Percentiles rank a stretch among this genome's conserved stretches.
These are phyloP conservation scores for Viola pubescens DNA, from an alignment of 441 rosid species.

Conservation along the genomic window DNA sequence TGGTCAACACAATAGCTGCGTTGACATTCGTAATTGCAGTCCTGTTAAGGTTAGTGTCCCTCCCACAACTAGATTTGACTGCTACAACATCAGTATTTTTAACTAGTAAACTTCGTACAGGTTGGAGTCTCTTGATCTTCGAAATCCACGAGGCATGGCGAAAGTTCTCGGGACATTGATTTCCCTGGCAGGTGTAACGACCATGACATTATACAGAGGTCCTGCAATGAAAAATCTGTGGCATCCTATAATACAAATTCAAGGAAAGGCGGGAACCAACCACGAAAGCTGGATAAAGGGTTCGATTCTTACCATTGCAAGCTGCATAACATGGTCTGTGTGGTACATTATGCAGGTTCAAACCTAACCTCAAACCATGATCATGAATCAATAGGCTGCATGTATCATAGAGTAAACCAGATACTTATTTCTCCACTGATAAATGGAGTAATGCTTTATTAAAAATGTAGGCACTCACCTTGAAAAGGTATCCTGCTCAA, in stretches of 20 bases:
- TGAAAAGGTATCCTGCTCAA: constrained; percentile 58
- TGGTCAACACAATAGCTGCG: constrained; percentile 46
- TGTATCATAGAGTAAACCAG: no score
- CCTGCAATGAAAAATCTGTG: constrained; percentile 31
- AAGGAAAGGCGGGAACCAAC: constrained; percentile 13
- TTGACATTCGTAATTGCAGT: constrained; percentile 51
- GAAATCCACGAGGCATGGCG: constrained; percentile 42
- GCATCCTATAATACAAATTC: constrained; percentile 33
- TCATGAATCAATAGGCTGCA: not conserved
- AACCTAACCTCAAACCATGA: not conserved
- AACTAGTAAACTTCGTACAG: constrained; percentile 19
- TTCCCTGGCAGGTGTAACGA: constrained; percentile 48
- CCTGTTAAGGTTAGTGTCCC: constrained; percentile 34
- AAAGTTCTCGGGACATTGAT: constrained; percentile 45
- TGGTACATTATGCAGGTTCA: constrained; percentile 64
- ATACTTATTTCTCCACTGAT: no score
- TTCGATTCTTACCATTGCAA: constrained; percentile 43
- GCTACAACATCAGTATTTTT: no score
- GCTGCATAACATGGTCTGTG: constrained; percentile 54
- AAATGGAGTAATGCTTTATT: no score
- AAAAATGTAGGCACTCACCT: constrained; percentile 37
- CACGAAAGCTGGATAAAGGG: constrained; percentile 52
- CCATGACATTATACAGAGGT: constrained; percentile 57
- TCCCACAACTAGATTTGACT: not conserved
- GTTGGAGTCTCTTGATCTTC: constrained; percentile 47